Percentiles rank a stretch among this genome's conserved stretches.
Evolutionary conservation across 2,329 filamentous ascomycete species (phyloP).

Genomic region (Scorias spongiosa): DNA sequence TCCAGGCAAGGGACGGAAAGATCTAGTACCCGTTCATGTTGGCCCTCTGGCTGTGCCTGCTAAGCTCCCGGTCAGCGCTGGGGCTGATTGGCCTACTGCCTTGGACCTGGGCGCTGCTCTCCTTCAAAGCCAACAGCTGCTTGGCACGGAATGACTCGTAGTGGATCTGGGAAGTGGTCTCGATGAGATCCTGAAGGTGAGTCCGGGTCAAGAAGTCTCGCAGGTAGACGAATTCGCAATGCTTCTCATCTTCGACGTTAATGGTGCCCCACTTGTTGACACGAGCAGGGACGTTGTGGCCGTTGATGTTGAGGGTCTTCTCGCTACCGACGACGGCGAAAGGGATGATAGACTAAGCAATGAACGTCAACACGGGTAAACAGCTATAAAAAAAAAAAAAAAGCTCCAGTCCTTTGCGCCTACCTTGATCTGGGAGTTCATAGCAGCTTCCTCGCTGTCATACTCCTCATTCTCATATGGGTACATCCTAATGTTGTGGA

Average conservation of each 20-base stretch:
- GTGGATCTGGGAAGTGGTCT: constrained; percentile 98
- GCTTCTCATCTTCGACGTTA: constrained; percentile 97
- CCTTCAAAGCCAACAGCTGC: constrained; percentile 93
- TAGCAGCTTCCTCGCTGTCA: constrained; percentile 83
- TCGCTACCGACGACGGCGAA: constrained; percentile 97
- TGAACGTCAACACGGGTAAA: constrained; percentile 11
- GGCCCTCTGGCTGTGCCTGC: constrained; percentile 91
- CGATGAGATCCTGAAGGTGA: constrained; percentile 95
- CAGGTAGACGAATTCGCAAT: constrained; percentile 98
- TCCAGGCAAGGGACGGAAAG: constrained; percentile 3
- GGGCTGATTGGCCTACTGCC: constrained; percentile 72
- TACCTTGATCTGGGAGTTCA: constrained; percentile 96
- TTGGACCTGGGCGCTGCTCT: constrained; percentile 78
- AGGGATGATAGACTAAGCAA: constrained; percentile 65
- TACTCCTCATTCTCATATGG: constrained; percentile 99
- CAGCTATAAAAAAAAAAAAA: background rate
- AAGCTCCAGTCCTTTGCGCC: constrained; percentile 7
- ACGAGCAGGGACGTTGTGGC: constrained; percentile 53
- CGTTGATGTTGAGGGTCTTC: constrained; percentile 93
- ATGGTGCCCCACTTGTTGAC: constrained; percentile 99
- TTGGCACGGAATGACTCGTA: constrained; percentile 99
- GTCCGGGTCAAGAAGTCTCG: constrained; percentile 97
- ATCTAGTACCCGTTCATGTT: constrained; percentile 96
- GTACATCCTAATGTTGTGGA: constrained; percentile 99
- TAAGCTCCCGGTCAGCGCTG: constrained; percentile 84